These are phyloP conservation scores for Dactylellina sp. DNA, from an alignment of 2,329 filamentous ascomycete genomes.

Conservation along the genomic window DNA sequence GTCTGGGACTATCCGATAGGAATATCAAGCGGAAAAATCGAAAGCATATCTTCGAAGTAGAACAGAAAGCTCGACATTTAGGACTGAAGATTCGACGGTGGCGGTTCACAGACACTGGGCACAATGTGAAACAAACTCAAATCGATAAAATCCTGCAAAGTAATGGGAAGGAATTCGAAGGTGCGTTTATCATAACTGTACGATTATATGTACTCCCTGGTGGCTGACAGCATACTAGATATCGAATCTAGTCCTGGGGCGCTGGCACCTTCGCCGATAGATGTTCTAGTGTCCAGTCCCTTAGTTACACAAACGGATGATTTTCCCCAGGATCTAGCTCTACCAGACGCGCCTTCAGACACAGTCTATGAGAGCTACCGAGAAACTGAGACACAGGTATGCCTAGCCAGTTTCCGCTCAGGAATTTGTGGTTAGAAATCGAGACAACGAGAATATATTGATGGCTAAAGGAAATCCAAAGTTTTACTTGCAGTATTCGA, in stretches of 20 bases:
- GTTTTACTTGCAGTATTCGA: too few relatives aligned
- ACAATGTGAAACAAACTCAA: conserved; percentile 7
- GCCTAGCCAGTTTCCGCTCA: too few relatives aligned
- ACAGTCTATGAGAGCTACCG: neutral
- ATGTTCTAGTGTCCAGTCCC: neutral
- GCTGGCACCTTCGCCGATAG: conserved; percentile 6
- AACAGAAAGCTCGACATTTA: neutral
- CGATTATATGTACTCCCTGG: neutral
- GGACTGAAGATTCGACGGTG: conserved; percentile 8
- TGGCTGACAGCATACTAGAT: conserved; percentile 6
- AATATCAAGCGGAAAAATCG: conserved; percentile 23
- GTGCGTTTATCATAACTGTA: conserved; percentile 5
- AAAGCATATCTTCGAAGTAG: conserved; percentile 24
- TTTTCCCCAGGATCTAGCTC: too few relatives aligned
- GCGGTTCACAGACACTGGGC: conserved; percentile 9
- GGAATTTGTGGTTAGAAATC: too few relatives aligned
- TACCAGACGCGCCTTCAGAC: too few relatives aligned
- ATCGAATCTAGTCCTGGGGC: conserved; percentile 18
- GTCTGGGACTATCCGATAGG: neutral
- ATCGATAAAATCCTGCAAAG: conserved; percentile 21
- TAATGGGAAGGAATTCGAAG: conserved; percentile 23
- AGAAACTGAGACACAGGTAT: neutral
- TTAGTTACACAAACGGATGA: neutral
- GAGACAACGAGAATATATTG: too few relatives aligned
- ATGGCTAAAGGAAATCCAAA: too few relatives aligned